These are phyloP conservation scores for Candida andamanensis DNA, from an alignment of 805 yeast species.

Conservation along the genomic window DNA sequence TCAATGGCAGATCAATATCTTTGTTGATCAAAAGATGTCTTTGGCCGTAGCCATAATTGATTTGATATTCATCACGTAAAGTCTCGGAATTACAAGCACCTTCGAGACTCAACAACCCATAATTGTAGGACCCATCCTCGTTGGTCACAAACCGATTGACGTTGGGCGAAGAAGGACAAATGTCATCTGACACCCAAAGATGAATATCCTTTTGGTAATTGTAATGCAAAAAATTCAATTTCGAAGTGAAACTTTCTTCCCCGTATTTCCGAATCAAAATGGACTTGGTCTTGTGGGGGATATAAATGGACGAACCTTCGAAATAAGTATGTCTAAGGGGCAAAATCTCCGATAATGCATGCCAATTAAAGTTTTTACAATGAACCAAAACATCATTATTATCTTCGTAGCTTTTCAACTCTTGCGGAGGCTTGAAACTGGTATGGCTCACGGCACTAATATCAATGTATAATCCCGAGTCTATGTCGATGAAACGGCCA, in stretches of 20 bases:
- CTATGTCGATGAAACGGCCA: conserved; percentile 33
- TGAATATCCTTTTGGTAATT: conserved; percentile 39
- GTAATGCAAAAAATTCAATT: conserved; percentile 22
- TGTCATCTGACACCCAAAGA: conserved; percentile 43
- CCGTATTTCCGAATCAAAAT: conserved; percentile 32
- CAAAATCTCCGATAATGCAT: conserved; percentile 27
- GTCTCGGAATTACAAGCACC: conserved; percentile 37
- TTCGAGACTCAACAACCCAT: conserved; percentile 22
- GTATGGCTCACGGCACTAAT: conserved; percentile 34
- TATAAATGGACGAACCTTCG: conserved; percentile 32
- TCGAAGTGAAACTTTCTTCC: conserved; percentile 22
- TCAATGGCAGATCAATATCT: conserved; percentile 19
- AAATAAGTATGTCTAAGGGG: conserved; percentile 33
- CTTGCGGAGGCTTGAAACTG: conserved; percentile 17
- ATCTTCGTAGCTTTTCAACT: conserved; percentile 8
- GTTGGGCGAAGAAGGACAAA: conserved; percentile 30
- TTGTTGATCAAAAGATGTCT: conserved; percentile 19
- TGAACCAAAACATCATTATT: conserved; percentile 21
- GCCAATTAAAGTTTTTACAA: conserved; percentile 39
- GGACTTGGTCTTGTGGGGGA: conserved; percentile 28
- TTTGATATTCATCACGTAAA: conserved; percentile 35
- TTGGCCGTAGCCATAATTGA: conserved; percentile 19
- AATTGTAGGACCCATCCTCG: conserved; percentile 17
- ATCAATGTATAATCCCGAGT: conserved; percentile 41
- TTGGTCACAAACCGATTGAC: conserved; percentile 13